Conservation (phyloP, 192 early-diverging fungal genomes). For the Thoreauomyces humboldtii region DNA sequence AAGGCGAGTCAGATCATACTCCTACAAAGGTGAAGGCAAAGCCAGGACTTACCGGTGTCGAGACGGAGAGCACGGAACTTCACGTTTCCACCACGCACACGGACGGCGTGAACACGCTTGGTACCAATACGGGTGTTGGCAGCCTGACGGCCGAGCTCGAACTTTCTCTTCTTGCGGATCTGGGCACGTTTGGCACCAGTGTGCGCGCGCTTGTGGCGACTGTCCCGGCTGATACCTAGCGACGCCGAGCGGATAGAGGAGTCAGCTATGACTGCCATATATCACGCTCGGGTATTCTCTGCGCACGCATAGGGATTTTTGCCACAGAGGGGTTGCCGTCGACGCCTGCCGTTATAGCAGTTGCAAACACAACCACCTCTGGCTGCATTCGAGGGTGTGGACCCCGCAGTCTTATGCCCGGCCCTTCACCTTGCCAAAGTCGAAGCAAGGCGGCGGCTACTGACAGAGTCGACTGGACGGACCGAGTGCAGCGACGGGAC, state of each 20-base stretch:
- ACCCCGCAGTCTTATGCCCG: neutral
- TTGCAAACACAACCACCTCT: neutral
- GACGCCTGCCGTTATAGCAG: neutral
- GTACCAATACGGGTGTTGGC: conserved; percentile 96
- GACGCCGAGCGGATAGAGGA: neutral
- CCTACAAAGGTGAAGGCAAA: too few relatives aligned
- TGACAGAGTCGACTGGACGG: neutral
- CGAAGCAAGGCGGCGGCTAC: neutral
- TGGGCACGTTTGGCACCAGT: conserved; percentile 99
- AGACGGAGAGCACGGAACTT: conserved; percentile 98
- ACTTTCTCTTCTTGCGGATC: conserved; percentile 99
- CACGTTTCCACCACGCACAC: conserved; percentile 97
- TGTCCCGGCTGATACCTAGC: conserved; percentile 98
- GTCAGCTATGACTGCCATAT: neutral
- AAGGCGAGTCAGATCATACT: too few relatives aligned
- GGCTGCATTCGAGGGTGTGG: neutral
- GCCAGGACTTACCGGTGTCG: conserved; percentile 57
- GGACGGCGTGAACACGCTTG: conserved; percentile 94
- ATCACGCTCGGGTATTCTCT: too few relatives aligned
- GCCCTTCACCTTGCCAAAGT: neutral
- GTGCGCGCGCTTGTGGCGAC: conserved; percentile 96
- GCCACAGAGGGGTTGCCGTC: neutral
- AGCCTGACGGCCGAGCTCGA: conserved; percentile 98
- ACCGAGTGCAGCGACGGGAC: neutral
- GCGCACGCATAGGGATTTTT: too few relatives aligned